Percentiles rank a stretch among this genome's conserved stretches.
These are phyloP conservation scores for Leucocoprinus birnbaumii DNA, from an alignment of 768 basidiomycete species.

Conservation along the genomic window DNA sequence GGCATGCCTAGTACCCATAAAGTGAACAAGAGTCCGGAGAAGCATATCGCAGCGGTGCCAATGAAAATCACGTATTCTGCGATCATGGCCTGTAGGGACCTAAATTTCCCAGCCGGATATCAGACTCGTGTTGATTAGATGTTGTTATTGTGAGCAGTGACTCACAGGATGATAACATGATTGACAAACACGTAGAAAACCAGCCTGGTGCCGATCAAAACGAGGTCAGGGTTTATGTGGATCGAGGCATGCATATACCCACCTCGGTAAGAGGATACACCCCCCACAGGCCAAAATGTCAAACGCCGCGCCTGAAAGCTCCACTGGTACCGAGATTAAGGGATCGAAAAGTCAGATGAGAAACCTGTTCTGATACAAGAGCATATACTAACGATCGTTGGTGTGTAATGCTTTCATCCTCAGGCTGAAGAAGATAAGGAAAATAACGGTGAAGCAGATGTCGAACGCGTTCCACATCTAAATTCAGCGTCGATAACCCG, in stretches of 20 bases:
- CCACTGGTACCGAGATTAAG: conserved; percentile 27
- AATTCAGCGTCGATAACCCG: conserved; percentile 3
- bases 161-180: conserved; percentile 76
- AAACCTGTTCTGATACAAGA: conserved; percentile 1
- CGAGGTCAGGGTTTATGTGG: neutral
- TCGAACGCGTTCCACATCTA: conserved; percentile 94
- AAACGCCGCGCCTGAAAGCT: conserved; percentile 64
- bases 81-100: conserved; percentile 81
- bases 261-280: conserved; percentile 85
- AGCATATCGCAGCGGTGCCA: conserved; percentile 71
- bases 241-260: conserved; percentile 12
- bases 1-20: conserved; percentile 43
- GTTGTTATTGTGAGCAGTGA: neutral
- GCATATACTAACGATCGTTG: conserved; percentile 42
- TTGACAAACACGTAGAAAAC: conserved; percentile 81
- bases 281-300: conserved; percentile 84
- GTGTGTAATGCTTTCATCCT: conserved; percentile 60
- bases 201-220: conserved; percentile 37
- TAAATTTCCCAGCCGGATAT: conserved; percentile 23
- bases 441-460: conserved; percentile 68
- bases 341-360: conserved; percentile 1
- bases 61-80: conserved; percentile 79
- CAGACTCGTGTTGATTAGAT: neutral
- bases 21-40: conserved; percentile 68
- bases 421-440: conserved; percentile 62